Evolutionary conservation across 192 early-diverging fungal species (phyloP).

Genomic region (Entomortierella chlamydospora): DNA sequence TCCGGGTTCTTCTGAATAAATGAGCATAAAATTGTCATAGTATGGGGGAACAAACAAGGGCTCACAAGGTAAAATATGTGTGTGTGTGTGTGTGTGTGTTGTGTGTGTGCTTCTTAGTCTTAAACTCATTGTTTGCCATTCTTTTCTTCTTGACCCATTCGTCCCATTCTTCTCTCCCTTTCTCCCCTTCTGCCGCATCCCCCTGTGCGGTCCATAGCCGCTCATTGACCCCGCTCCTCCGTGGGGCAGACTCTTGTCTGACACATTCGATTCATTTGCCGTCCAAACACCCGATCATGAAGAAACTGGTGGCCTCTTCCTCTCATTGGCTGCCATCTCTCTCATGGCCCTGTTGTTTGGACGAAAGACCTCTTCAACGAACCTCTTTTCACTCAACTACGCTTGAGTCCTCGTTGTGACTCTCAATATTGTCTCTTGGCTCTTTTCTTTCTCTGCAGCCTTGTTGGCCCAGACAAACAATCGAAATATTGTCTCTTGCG

Average conservation of each 20-base stretch:
- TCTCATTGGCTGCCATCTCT: constrained; percentile 60
- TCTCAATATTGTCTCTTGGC: constrained; percentile 57
- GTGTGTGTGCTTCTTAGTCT: no score
- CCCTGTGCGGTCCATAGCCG: no score
- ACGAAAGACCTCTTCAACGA: constrained; percentile 55
- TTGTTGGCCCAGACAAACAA: constrained; percentile 62
- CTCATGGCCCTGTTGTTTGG: constrained; percentile 59
- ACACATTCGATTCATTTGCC: no score
- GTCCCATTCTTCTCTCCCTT: background rate
- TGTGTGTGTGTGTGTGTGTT: no score
- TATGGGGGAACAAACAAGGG: no score
- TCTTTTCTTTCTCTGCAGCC: constrained; percentile 55
- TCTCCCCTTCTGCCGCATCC: background rate
- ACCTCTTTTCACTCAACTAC: constrained; percentile 52
- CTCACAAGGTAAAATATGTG: no score
- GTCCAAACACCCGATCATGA: background rate
- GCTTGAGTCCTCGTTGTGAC: constrained; percentile 49
- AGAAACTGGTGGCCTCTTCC: constrained; percentile 52
- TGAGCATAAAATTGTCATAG: no score
- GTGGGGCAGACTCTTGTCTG: no score
- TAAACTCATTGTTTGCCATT: no score
- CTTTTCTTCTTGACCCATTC: background rate
- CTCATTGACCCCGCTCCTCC: no score
- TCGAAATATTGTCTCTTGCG: constrained; percentile 50
- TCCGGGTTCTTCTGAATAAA: no score